These are phyloP conservation scores for Crocinoboletus sp. DNA, from an alignment of 1,284 basidiomycete species.

Conservation along the genomic window DNA sequence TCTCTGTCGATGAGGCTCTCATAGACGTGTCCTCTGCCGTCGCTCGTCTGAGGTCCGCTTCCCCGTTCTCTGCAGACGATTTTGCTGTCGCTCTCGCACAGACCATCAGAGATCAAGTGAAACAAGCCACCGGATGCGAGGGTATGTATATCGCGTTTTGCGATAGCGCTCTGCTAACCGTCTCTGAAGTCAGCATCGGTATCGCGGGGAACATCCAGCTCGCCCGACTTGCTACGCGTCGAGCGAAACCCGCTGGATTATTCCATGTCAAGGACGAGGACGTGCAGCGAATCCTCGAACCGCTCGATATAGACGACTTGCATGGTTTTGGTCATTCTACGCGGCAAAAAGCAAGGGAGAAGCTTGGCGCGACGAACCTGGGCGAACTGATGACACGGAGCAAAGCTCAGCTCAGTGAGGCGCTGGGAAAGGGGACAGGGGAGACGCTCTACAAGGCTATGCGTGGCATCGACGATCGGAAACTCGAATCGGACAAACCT, in stretches of 20 bases:
- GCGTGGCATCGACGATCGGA: conserved; percentile 78
- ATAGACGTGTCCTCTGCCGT: conserved; percentile 82
- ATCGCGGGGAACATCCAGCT: conserved; percentile 91
- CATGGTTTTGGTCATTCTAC: conserved; percentile 84
- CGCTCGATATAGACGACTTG: conserved; percentile 81
- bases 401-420: conserved; percentile 60
- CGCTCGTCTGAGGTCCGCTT: conserved; percentile 37
- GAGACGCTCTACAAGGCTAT: conserved; percentile 82
- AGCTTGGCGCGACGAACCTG: conserved; percentile 69
- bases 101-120: conserved; percentile 73
- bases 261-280: conserved; percentile 65
- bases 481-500: conserved; percentile 77
- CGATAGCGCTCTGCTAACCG: conserved; percentile 3
- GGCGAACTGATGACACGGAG: conserved; percentile 63
- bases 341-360: conserved; percentile 69
- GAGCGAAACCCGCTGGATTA: conserved; percentile 86
- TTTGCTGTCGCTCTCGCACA: conserved; percentile 78
- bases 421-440: conserved; percentile 80
- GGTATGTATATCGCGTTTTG: conserved; percentile 39
- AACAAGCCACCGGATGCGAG: conserved; percentile 78
- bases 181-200: conserved; percentile 75
- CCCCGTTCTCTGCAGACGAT: conserved; percentile 34
- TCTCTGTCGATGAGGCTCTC: conserved; percentile 94
- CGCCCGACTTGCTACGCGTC: conserved; percentile 86
- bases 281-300: conserved; percentile 58